Base-by-base conservation (phyloP, 306 rosid genomes). In the Ceratonia siliqua region DNA sequence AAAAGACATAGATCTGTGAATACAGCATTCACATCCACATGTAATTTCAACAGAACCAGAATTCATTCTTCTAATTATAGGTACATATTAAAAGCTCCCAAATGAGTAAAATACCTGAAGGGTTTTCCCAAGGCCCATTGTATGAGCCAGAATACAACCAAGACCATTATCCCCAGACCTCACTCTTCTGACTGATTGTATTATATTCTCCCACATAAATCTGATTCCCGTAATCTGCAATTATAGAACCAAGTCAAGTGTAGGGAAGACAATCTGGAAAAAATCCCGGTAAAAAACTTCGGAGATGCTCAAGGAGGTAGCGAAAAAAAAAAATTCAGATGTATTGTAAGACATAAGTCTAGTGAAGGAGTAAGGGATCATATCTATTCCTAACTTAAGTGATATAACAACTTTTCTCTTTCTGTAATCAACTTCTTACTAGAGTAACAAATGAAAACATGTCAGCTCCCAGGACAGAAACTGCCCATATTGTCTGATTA, bases 111-210 rank as follows among this genome's bases (percentile, higher is more conserved):
- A 68, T 84, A 94, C 99, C 99, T 94, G 99, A 75, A 94, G 81
- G 28, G 99, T 94, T 94, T 94, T 94, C 68, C 99, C 99, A 68
- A 94, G 97, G 67, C 99, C 99, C 99, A 94, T 94, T 20, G 89
- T 94, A 83, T 94, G 99, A 77, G 99, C 97, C 45, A 94, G 90
- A 83, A 94, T 92, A 84, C 99, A 94, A 55, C 99, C 99, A 86
- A 94, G 97, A 70, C 97, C 99, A 79, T 90, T 92, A 85, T 92
- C 96, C 79, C 97, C 99, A 57, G 91, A 90, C 76, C 85, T 91
- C 86, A 94, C 96, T 82, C 82, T 87, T 83, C 90, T 83, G 81
- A 92, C 81, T 35, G 99, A 91, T 87, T 94, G 93, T 79, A 94
- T 83, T 73, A 94, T 92, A 82, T 94, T 94, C 87, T 94, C 97